Conservation (phyloP, 1,284 basidiomycete species). For the Microstroma glucosiphilum region DNA sequence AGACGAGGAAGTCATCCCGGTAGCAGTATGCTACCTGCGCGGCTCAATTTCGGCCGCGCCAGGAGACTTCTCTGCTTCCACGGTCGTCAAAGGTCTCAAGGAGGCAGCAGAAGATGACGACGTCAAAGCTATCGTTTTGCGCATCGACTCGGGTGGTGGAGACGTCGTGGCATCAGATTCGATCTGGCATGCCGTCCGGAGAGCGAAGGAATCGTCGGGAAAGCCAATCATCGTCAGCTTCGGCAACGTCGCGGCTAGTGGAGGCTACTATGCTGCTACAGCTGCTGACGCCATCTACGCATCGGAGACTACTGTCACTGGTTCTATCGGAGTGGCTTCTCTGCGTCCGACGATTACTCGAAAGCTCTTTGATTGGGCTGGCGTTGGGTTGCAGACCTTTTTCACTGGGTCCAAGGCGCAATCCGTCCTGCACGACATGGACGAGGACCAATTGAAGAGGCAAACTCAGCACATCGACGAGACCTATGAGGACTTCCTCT, state of each 20-base stretch:
- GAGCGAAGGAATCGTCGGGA: conserved; percentile 45
- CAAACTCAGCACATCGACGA: conserved; percentile 50
- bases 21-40: conserved; percentile 53
- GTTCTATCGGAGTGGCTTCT: conserved; percentile 52
- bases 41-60: conserved; percentile 48
- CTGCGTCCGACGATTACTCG: conserved; percentile 52
- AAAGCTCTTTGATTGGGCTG: conserved; percentile 50
- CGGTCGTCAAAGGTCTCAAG: conserved; percentile 51
- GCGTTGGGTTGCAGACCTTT: conserved; percentile 48
- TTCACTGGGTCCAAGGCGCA: conserved; percentile 50
- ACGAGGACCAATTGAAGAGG: conserved; percentile 42
- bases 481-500: conserved; percentile 48
- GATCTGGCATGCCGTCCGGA: conserved; percentile 52
- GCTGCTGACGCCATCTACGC: conserved; percentile 49
- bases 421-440: conserved; percentile 48
- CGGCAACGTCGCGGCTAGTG: conserved; percentile 52
- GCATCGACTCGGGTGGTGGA: conserved; percentile 54
- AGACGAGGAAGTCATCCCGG: conserved; percentile 43
- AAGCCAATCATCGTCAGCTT: conserved; percentile 53
- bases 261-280: conserved; percentile 50
- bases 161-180: conserved; percentile 53
- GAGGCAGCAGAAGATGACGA: conserved; percentile 52
- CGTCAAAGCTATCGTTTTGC: conserved; percentile 51
- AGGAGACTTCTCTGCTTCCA: conserved; percentile 45
- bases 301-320: conserved; percentile 52